Evolutionary conservation across 768 basidiomycete genomes (phyloP).

Genomic region (Tulasnella sp.): DNA sequence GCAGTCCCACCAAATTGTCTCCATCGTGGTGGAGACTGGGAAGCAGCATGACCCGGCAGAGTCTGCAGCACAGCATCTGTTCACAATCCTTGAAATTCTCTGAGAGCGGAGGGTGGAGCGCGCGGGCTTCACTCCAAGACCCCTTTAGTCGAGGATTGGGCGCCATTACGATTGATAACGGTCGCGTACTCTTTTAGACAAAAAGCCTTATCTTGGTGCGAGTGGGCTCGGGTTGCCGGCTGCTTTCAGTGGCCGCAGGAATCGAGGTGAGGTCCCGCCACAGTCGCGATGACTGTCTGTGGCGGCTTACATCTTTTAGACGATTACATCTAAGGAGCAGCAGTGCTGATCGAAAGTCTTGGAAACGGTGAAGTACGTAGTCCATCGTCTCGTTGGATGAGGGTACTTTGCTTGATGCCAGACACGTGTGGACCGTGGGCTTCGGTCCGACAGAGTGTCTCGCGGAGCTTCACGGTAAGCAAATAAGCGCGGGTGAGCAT

Average conservation of each 20-base stretch:
- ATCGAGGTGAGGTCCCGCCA: constrained; percentile 11
- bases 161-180: not conserved
- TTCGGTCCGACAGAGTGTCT: constrained; percentile 13
- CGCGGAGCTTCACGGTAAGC: not conserved
- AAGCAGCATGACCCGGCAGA: not conserved
- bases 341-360: not conserved
- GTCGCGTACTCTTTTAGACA: not conserved
- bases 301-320: not conserved
- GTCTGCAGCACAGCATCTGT: not conserved
- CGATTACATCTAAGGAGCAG: not conserved
- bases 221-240: not conserved
- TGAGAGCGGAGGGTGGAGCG: not conserved
- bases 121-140: not conserved
- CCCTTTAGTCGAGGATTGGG: not conserved
- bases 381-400: not conserved
- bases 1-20: constrained; percentile 8
- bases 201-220: not conserved
- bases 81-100: not conserved
- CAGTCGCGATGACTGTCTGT: not conserved
- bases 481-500: constrained; percentile 9
- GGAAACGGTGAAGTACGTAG: constrained; percentile 1
- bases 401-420: not conserved
- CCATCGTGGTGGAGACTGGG: not conserved
- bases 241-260: not conserved
- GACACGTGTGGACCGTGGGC: constrained; percentile 11